Conservation (phyloP, 2,329 filamentous ascomycete species). For the Mollisia scopiformis region DNA sequence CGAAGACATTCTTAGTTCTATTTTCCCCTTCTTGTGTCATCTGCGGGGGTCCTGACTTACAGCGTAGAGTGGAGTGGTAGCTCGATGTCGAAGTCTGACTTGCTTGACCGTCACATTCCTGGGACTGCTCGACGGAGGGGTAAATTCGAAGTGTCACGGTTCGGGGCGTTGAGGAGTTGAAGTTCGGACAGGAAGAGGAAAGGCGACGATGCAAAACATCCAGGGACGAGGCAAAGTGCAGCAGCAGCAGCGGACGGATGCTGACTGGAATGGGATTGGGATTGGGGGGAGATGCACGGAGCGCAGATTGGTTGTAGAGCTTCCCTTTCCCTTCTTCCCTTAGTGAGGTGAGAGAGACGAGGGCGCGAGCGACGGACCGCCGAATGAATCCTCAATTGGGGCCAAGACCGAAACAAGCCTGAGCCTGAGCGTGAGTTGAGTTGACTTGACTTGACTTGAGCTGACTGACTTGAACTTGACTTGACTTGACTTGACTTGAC, state of each 20-base stretch:
- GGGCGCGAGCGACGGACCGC: constrained; percentile 21
- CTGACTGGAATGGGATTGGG: constrained; percentile 20
- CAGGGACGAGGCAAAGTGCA: constrained; percentile 15
- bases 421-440: too few relatives aligned
- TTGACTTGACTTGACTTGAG: too few relatives aligned
- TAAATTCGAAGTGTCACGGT: constrained; percentile 19
- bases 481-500: too few relatives aligned
- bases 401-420: too few relatives aligned
- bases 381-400: constrained; percentile 10
- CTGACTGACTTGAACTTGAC: too few relatives aligned
- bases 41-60: constrained; percentile 13
- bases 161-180: too few relatives aligned
- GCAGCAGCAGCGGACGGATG: constrained; percentile 18
- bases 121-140: constrained; percentile 12
- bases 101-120: constrained; percentile 9
- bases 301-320: constrained; percentile 22
- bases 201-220: background rate
- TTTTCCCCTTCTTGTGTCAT: constrained; percentile 9
- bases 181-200: too few relatives aligned
- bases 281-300: constrained; percentile 25
- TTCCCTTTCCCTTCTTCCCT: too few relatives aligned
- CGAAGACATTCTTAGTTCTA: constrained; percentile 19
- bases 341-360: too few relatives aligned
- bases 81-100: constrained; percentile 1
- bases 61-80: too few relatives aligned